A percentile compares a stretch with the other conserved stretches of the same genome.
Evolutionary conservation across 495 filamentous ascomycete genomes (phyloP).

Genomic region (Astrocystis sublimbata): DNA sequence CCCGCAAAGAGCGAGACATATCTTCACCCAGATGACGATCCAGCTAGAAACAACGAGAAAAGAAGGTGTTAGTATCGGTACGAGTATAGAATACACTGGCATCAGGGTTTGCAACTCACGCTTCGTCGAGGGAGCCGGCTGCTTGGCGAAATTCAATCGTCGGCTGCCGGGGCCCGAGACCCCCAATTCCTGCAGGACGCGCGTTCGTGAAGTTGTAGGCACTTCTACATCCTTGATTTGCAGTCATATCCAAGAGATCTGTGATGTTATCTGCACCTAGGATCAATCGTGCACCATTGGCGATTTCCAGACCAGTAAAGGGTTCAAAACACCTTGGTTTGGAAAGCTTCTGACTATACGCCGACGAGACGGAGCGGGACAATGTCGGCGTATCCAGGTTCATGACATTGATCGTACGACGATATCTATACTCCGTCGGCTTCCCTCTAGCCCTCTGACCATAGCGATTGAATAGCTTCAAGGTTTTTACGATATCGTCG

Average conservation of each 20-base stretch:
- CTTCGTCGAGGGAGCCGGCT: background rate
- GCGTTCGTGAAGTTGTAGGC: conserved; percentile 9
- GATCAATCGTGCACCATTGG: background rate
- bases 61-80: too few relatives aligned
- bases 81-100: too few relatives aligned
- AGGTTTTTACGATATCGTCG: background rate
- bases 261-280: background rate
- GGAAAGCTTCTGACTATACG: background rate
- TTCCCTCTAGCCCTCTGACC: background rate
- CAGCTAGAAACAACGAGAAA: background rate
- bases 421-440: background rate
- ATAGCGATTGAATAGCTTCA: background rate
- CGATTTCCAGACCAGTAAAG: background rate
- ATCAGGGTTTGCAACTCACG: too few relatives aligned
- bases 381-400: background rate
- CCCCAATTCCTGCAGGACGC: background rate
- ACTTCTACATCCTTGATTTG: background rate
- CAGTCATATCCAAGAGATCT: background rate
- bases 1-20: background rate
- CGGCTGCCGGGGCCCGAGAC: background rate
- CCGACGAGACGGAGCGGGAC: background rate
- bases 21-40: conserved; percentile 5
- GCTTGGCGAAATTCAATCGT: conserved; percentile 5
- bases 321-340: background rate
- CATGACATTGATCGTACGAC: background rate